Evolutionary conservation across 176 grass and related monocot genomes (phyloP).

Genomic region (Typha latifolia): DNA sequence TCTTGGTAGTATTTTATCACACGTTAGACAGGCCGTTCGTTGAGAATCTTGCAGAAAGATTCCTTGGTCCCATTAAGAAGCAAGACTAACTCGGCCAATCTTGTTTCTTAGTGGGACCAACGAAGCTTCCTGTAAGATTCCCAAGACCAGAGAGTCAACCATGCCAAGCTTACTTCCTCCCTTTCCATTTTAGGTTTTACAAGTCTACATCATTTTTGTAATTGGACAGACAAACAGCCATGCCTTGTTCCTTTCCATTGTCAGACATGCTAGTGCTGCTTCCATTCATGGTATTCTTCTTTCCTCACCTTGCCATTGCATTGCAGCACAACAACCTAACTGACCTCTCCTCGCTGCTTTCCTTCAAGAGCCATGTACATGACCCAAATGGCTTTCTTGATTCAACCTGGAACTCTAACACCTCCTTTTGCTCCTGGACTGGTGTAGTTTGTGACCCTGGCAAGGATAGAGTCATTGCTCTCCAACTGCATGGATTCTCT

Average conservation of each 20-base stretch:
- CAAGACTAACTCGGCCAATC: too few relatives aligned
- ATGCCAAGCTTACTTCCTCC: too few relatives aligned
- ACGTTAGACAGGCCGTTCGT: too few relatives aligned
- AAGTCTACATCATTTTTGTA: too few relatives aligned
- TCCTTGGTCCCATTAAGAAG: too few relatives aligned
- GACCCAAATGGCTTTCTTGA: slow-evolving; percentile 8
- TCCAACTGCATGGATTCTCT: slow-evolving; percentile 9
- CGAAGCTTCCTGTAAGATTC: too few relatives aligned
- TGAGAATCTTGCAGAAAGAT: too few relatives aligned
- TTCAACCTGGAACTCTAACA: slow-evolving; percentile 11
- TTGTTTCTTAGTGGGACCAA: too few relatives aligned
- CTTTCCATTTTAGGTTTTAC: too few relatives aligned
- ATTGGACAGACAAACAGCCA: neutral
- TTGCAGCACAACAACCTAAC: slow-evolving; percentile 12
- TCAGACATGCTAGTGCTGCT: neutral
- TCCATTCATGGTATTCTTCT: slow-evolving; percentile 11
- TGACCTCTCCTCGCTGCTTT: slow-evolving; percentile 7
- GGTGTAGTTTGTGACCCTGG: slow-evolving; percentile 6
- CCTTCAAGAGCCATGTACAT: slow-evolving; percentile 14
- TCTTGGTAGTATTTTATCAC: too few relatives aligned
- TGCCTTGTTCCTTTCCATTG: neutral
- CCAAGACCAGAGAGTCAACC: too few relatives aligned
- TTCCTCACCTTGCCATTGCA: slow-evolving; percentile 4
- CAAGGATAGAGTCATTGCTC: slow-evolving; percentile 3
- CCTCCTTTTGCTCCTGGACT: slow-evolving; percentile 24